Percentiles rank a stretch among this genome's conserved stretches.
Conservation (phyloP, 2,329 filamentous ascomycete species). For the Hypoxylon sp. region DNA sequence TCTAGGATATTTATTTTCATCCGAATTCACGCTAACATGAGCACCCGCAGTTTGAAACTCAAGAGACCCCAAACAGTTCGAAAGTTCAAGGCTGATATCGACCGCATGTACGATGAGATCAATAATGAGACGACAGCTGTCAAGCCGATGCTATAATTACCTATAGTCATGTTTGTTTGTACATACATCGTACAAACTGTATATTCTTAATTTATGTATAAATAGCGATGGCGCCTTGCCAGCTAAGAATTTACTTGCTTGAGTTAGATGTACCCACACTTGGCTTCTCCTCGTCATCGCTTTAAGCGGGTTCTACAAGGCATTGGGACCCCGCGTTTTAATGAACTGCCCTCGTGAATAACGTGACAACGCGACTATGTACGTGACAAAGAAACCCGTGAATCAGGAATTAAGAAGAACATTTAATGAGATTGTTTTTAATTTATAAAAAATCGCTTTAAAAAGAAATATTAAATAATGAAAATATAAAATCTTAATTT, state of each 20-base stretch:
- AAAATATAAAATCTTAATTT: neutral
- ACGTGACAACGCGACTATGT: neutral
- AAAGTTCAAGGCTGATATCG: conserved; percentile 68
- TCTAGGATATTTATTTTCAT: neutral
- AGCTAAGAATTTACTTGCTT: conserved; percentile 13
- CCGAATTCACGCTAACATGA: conserved; percentile 40
- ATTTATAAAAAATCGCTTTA: neutral
- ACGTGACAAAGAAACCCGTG: too few relatives aligned
- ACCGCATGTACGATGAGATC: conserved; percentile 70
- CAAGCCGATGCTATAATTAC: conserved; percentile 63
- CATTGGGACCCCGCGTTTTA: conserved; percentile 5
- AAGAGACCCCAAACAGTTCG: conserved; percentile 71
- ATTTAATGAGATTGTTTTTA: neutral
- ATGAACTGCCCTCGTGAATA: neutral
- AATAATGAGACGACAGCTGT: conserved; percentile 56
- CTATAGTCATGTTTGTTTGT: neutral
- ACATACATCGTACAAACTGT: conserved; percentile 9
- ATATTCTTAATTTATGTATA: conserved; percentile 15
- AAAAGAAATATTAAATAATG: too few relatives aligned
- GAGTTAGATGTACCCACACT: neutral
- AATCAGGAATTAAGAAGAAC: too few relatives aligned
- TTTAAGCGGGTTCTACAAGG: neutral
- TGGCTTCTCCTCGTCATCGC: neutral
- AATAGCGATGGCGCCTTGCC: conserved; percentile 6
- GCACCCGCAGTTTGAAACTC: conserved; percentile 66